Percentiles rank a stretch among this genome's conserved stretches.
Evolutionary conservation across 805 yeast genomes (phyloP).

Genomic region (Metschnikowia cerradonensis): DNA sequence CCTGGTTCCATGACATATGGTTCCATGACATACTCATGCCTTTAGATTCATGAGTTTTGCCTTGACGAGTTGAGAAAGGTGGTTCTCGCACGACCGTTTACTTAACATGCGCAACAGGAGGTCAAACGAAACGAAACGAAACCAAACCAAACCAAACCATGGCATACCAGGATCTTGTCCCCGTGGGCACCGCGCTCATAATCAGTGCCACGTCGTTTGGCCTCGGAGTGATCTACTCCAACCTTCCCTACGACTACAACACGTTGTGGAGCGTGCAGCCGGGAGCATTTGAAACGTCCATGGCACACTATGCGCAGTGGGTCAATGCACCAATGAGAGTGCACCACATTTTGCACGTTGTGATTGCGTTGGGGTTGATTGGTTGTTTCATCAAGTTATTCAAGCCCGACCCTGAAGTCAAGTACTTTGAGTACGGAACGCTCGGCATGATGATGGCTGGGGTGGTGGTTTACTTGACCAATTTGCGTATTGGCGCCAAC

Average conservation of each 20-base stretch:
- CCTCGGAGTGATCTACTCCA: conserved; percentile 73
- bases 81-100: not conserved
- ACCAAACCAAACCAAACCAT: conserved; percentile 1
- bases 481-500: conserved; percentile 74
- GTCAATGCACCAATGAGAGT: conserved; percentile 58
- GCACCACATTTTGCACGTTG: conserved; percentile 58
- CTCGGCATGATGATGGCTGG: conserved; percentile 69
- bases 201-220: conserved; percentile 66
- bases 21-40: too few relatives aligned
- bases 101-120: too few relatives aligned
- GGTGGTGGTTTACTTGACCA: conserved; percentile 77
- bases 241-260: conserved; percentile 76
- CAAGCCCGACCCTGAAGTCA: conserved; percentile 81
- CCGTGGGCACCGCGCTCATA: conserved; percentile 42
- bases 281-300: conserved; percentile 54
- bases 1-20: too few relatives aligned
- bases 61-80: not conserved
- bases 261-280: conserved; percentile 62
- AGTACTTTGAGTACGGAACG: conserved; percentile 86
- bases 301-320: conserved; percentile 73
- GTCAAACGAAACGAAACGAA: too few relatives aligned
- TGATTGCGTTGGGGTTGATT: conserved; percentile 59
- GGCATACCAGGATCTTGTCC: conserved; percentile 43
- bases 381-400: conserved; percentile 77
- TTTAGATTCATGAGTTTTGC: too few relatives aligned